A percentile compares a stretch with the other conserved stretches of the same genome.
Conservation (phyloP, 176 grass and related monocot species). For the Rhipidocladum racemiflorum region DNA sequence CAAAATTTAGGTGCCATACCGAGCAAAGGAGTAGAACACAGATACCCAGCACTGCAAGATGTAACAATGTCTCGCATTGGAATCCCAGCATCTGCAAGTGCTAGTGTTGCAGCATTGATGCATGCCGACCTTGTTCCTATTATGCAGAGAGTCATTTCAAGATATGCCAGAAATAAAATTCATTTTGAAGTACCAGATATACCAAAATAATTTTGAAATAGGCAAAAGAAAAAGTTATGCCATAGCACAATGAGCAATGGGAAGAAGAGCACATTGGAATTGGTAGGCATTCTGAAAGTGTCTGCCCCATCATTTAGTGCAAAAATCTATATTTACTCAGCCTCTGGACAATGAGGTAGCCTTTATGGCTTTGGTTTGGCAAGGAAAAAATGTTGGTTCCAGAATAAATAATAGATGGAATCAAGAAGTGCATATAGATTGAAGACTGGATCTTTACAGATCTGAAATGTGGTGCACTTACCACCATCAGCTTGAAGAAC, state of each 20-base stretch:
- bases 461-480: conserved; percentile 27
- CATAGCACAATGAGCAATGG: not conserved
- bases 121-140: conserved; percentile 92
- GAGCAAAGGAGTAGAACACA: conserved; percentile 87
- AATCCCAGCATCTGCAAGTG: conserved; percentile 91
- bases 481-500: conserved; percentile 99
- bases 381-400: not conserved
- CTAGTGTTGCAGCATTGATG: conserved; percentile 97
- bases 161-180: conserved; percentile 1
- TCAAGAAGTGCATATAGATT: conserved; percentile 7
- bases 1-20: conserved; percentile 36
- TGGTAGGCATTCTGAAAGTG: not conserved
- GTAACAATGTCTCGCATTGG: conserved; percentile 94
- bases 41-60: conserved; percentile 95
- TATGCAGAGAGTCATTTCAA: conserved; percentile 16
- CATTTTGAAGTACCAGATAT: not conserved
- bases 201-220: not conserved
- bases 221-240: not conserved
- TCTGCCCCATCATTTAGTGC: not conserved
- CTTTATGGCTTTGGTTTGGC: conserved; percentile 12
- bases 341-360: not conserved
- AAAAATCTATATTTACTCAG: conserved; percentile 14
- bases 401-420: not conserved
- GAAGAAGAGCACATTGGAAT: not conserved
- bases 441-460: not conserved